phyloP scores from a whole-genome alignment of 2,329 filamentous ascomycete genomes.

The Stagonosporopsis rhizophila region DNA sequence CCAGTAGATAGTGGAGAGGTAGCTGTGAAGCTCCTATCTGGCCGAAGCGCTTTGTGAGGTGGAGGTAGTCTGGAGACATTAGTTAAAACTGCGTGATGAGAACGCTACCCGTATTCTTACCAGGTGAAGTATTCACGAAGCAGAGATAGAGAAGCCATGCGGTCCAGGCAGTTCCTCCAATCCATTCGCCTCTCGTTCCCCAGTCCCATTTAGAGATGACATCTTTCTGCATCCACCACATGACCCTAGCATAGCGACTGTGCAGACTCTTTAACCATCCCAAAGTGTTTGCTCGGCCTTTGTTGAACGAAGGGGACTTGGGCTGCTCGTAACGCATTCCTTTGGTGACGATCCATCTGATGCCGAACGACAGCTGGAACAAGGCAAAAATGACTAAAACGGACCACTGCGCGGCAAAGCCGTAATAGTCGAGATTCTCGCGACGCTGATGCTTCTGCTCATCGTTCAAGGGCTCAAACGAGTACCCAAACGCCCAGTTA shows the following conservation, averaged over 20 bases:
- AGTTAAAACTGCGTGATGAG: not conserved
- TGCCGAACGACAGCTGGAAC: conserved; percentile 51
- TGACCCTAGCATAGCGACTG: conserved; percentile 35
- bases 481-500: conserved; percentile 55
- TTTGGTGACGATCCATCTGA: conserved; percentile 40
- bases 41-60: conserved; percentile 68
- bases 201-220: conserved; percentile 53
- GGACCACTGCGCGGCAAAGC: conserved; percentile 63
- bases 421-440: conserved; percentile 62
- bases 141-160: conserved; percentile 61
- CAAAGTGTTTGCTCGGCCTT: conserved; percentile 30
- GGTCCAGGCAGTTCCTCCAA: conserved; percentile 58
- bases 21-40: conserved; percentile 65
- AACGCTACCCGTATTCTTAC: too few relatives aligned
- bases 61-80: conserved; percentile 62
- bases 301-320: conserved; percentile 53
- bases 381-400: conserved; percentile 55
- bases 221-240: conserved; percentile 57
- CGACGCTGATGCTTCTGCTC: conserved; percentile 60
- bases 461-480: conserved; percentile 60
- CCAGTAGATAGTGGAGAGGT: conserved; percentile 66
- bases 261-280: conserved; percentile 35
- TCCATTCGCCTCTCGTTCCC: conserved; percentile 61
- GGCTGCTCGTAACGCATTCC: conserved; percentile 45
- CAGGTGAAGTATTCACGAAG: conserved; percentile 56